Percentiles rank a stretch among this genome's conserved stretches.
Conservation (phyloP, 2,329 filamentous ascomycete species). For the Cordyceps fumosorosea region DNA sequence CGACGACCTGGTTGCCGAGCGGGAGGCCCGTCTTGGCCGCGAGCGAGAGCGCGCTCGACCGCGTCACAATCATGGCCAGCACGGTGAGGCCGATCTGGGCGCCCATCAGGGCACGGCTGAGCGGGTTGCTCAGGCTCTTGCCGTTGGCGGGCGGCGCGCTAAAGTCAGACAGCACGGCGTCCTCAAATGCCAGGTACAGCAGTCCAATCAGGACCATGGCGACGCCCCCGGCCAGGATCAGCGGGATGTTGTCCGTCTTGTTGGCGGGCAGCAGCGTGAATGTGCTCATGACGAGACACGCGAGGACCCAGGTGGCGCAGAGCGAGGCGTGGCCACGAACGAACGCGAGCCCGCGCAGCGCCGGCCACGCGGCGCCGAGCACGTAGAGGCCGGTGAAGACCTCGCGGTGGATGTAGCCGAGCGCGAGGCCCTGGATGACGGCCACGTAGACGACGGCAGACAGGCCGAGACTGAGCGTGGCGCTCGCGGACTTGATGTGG, state of each 20-base stretch:
- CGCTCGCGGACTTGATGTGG: slow-evolving; percentile 55
- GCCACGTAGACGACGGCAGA: slow-evolving; percentile 63
- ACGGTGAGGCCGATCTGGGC: slow-evolving; percentile 72
- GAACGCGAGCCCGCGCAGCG: slow-evolving; percentile 66
- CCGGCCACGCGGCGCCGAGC: slow-evolving; percentile 71
- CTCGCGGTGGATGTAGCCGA: slow-evolving; percentile 87
- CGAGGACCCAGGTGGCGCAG: slow-evolving; percentile 63
- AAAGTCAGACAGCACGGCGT: slow-evolving; percentile 45
- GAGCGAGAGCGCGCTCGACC: slow-evolving; percentile 76
- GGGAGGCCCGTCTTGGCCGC: slow-evolving; percentile 82
- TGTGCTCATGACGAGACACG: slow-evolving; percentile 76
- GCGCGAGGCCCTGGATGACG: slow-evolving; percentile 73
- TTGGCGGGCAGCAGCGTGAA: slow-evolving; percentile 86
- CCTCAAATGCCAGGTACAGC: slow-evolving; percentile 74
- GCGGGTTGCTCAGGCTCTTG: slow-evolving; percentile 27
- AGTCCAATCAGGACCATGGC: slow-evolving; percentile 73
- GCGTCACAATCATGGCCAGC: slow-evolving; percentile 78
- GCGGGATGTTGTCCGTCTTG: slow-evolving; percentile 69
- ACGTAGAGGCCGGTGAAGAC: slow-evolving; percentile 78
- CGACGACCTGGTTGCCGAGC: slow-evolving; percentile 78
- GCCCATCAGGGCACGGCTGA: slow-evolving; percentile 57
- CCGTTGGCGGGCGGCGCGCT: background rate
- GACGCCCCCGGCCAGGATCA: slow-evolving; percentile 68
- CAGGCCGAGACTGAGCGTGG: slow-evolving; percentile 52
- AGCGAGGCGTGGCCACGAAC: slow-evolving; percentile 58